Evolutionary conservation across 2,329 filamentous ascomycete species (phyloP), one percentile per base, ranked within the genome.

Genomic region (Colletotrichum sojae): DNA sequence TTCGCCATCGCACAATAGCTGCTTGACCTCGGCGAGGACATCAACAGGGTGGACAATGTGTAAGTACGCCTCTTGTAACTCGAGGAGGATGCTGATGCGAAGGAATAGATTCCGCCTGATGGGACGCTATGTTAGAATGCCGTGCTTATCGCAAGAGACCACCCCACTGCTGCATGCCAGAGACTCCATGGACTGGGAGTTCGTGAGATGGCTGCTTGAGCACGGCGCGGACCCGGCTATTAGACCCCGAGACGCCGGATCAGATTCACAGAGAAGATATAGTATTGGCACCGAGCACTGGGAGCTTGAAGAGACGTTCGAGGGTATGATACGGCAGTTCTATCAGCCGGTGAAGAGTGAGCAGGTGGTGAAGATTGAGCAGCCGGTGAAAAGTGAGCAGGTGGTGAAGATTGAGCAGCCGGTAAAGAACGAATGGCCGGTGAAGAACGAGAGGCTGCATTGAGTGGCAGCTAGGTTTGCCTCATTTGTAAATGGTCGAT

Each of bases 101-200:
- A 27, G 15, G 54, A n/a, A 57, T 27, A 57, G 39, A 27, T 57
- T 25, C 54, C 54, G 10, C 8, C 54, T 57, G 39, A 13, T 57
- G 39, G 40, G 39, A 15, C 54, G 9, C 9, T 57, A 27, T 16
- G 40, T 8, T 16, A 45, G 8, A 39, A 57, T 46, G 54, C 39
- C 54, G 15, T 10, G 5, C 40, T 9, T 13, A 45, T 27, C 5
- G 39, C 54, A 57, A 39, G 22, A 45, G 54, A 39, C 54, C 40
- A 57, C 54, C 8, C 39, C 54, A 46, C 45, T 57, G 31, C 45
- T 40, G 18, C 54, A 57, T 27, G 39, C 54, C 4, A 57, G 45
- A 57, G 45, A 46, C 39, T 57, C 54, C 13, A 45, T 57, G 54
- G 39, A 46, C 54, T 57, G 54, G 54, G 39, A 45, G 8, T 46